phyloP scores from a whole-genome alignment of 2,329 filamentous ascomycete species.

The Fusarium newnesense region DNA sequence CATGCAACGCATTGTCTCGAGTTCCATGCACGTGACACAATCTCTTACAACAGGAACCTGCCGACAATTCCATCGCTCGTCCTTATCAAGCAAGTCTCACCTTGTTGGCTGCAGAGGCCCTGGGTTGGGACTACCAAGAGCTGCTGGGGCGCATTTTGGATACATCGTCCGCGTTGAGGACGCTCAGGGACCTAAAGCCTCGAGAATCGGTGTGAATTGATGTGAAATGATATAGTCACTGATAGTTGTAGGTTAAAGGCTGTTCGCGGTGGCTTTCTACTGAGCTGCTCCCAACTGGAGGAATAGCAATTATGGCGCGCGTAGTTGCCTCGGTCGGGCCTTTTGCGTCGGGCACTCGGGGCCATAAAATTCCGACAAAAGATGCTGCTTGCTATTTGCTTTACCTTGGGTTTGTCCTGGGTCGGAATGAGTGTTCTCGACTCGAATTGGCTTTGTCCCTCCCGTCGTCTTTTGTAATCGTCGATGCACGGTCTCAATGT shows the following conservation, averaged over 20 bases:
- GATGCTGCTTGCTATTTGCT: conserved; percentile 28
- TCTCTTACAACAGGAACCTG: not conserved
- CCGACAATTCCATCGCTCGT: not conserved
- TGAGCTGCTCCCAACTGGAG: not conserved
- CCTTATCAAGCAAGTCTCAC: conserved; percentile 34
- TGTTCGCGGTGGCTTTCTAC: conserved; percentile 17
- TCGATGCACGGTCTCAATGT: conserved; percentile 35
- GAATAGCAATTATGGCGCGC: not conserved
- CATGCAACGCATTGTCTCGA: not conserved
- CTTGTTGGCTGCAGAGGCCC: conserved; percentile 23
- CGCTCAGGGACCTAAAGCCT: not conserved
- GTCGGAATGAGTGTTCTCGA: conserved; percentile 34
- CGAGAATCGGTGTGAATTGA: not conserved
- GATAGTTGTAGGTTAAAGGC: not conserved
- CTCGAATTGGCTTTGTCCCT: conserved; percentile 40
- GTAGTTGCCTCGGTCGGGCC: conserved; percentile 21
- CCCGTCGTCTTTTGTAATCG: conserved; percentile 34
- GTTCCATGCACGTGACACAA: not conserved
- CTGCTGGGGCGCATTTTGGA: conserved; percentile 18
- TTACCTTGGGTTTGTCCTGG: conserved; percentile 20
- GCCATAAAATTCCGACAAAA: conserved; percentile 36
- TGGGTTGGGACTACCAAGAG: conserved; percentile 28
- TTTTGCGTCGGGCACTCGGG: conserved; percentile 32
- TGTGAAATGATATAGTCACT: not conserved
- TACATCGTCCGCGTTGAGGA: conserved; percentile 19